Conservation (phyloP, 306 rosid species). For the Albizia julibrissin region DNA sequence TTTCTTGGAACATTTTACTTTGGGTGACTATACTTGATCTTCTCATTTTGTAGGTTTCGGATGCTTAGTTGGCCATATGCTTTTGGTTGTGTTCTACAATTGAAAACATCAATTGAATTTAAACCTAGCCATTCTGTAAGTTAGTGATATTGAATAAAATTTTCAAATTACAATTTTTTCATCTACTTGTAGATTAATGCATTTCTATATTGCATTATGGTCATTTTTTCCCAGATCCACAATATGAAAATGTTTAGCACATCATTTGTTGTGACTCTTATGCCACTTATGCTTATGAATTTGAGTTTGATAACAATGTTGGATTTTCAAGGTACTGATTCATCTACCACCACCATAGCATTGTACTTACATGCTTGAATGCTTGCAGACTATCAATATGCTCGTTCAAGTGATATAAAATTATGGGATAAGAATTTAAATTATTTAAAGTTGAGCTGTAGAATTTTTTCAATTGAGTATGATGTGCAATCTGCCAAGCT, state of each 20-base stretch:
- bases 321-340: slow-evolving; percentile 83
- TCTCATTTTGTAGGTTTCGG: slow-evolving; percentile 70
- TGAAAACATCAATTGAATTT: slow-evolving; percentile 91
- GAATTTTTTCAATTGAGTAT: neutral
- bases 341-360: slow-evolving; percentile 14
- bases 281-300: slow-evolving; percentile 95
- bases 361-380: slow-evolving; percentile 21
- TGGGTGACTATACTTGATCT: slow-evolving; percentile 25
- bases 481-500: slow-evolving; percentile 15
- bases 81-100: slow-evolving; percentile 81
- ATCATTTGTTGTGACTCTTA: slow-evolving; percentile 94
- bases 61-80: slow-evolving; percentile 97
- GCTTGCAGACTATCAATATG: neutral
- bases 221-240: slow-evolving; percentile 99
- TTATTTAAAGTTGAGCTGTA: slow-evolving; percentile 22
- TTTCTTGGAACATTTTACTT: neutral
- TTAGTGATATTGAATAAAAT: slow-evolving; percentile 34
- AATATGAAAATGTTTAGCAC: slow-evolving; percentile 96
- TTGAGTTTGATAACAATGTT: slow-evolving; percentile 76
- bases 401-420: neutral
- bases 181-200: slow-evolving; percentile 36
- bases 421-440: slow-evolving; percentile 19
- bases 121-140: slow-evolving; percentile 89
- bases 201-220: slow-evolving; percentile 77
- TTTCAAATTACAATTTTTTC: slow-evolving; percentile 18